Evolutionary conservation across 1,139 yeast genomes (phyloP).

Genomic region (Candida sanyaensis): DNA sequence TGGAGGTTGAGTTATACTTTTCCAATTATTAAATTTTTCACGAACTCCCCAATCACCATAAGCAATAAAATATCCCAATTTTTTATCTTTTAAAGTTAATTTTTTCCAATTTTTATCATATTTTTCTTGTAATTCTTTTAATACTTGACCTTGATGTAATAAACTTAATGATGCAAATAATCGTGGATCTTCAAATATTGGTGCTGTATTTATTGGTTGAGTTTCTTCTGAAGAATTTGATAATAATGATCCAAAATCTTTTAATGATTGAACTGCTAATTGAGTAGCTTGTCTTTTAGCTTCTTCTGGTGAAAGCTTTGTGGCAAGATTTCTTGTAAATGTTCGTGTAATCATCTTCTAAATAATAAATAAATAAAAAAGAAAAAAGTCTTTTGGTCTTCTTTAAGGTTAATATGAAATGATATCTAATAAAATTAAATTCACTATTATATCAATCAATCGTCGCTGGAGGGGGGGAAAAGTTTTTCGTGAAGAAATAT

Average conservation of each 20-base stretch:
- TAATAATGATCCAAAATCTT: slow-evolving; percentile 43
- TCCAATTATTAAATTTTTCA: slow-evolving; percentile 53
- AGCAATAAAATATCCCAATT: slow-evolving; percentile 55
- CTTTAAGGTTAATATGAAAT: too few species aligned
- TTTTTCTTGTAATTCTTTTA: slow-evolving; percentile 53
- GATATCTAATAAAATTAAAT: too few species aligned
- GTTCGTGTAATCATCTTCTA: background rate
- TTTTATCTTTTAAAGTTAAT: slow-evolving; percentile 45
- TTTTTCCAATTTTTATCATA: slow-evolving; percentile 55
- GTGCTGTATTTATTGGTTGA: slow-evolving; percentile 56
- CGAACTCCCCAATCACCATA: slow-evolving; percentile 70
- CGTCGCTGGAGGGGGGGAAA: background rate
- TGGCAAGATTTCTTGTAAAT: background rate
- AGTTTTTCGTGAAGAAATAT: background rate
- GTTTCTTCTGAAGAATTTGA: slow-evolving; percentile 32
- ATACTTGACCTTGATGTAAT: slow-evolving; percentile 60
- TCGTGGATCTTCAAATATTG: slow-evolving; percentile 49
- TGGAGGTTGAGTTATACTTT: slow-evolving; percentile 38
- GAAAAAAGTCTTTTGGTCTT: background rate
- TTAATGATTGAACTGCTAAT: slow-evolving; percentile 43
- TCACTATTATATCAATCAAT: too few species aligned
- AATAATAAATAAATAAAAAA: too few species aligned
- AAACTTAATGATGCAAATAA: slow-evolving; percentile 47
- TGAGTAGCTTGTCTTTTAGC: slow-evolving; percentile 37
- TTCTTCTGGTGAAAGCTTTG: slow-evolving; percentile 19